Base-by-base conservation (phyloP, 2,329 filamentous ascomycete species). In the Alternaria sp. region DNA sequence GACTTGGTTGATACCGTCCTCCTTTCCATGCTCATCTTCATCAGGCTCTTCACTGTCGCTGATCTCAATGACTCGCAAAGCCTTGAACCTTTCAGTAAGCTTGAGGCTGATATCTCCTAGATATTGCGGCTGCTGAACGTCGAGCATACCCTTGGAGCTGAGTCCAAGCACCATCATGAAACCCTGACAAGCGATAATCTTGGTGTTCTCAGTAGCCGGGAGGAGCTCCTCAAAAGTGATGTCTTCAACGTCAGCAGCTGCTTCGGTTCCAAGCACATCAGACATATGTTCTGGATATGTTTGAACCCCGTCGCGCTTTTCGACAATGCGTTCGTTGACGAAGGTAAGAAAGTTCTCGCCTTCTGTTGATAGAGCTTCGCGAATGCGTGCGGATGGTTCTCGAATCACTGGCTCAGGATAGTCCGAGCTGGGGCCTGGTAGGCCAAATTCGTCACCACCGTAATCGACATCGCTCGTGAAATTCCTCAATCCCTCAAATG, bases 141-240 rank as follows among this genome's bases (percentile, higher is more conserved):
- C 74, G 45, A 94, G 80, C 57, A 86, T 76, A 2, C 85, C 85
- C 78, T 89, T 92, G 2, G 88, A 92, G 6, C 74, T 75, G 1
- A 80, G 67, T 4, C 67, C 61, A 11, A 81, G 66, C 5, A 82
- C 74, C 68, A 78, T 75, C 59, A 84, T 66, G 59, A 84, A 63
- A 10, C 77, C 77, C 66, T 81, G 81, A 32, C 91, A 79, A 91
- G 87, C 73, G 92, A 90, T 88, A 30, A 86, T 81, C 36, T 82
- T 84, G 43, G 76, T 82, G 30, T 86, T 87, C 43, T 82, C 78
- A 10, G 73, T 72, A 0, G 87, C 85, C n/a, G 86, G 83, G 45
- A 95, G 86, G 10, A 97, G 79, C 50, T 87, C 81, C 46, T 90
- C 87, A 72, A 97, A 96, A 0, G 84, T 80, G 43, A 95, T 81